Evolutionary conservation across 2,329 filamentous ascomycete genomes (phyloP).

Genomic region (Diaporthe vexans): DNA sequence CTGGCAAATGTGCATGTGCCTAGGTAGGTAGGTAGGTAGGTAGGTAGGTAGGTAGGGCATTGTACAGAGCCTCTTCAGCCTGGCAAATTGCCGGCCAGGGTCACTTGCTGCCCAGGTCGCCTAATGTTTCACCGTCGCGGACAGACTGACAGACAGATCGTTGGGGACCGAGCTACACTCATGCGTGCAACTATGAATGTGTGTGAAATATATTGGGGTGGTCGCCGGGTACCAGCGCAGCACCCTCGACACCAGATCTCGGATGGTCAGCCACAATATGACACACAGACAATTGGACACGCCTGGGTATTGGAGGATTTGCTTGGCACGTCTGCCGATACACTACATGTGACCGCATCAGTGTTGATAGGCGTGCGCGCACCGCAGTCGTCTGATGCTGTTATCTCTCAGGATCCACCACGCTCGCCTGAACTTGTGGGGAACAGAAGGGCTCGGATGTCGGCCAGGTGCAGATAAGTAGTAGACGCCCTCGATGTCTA

Average conservation of each 20-base stretch:
- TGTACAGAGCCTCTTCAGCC: neutral
- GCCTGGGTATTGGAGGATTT: slow-evolving; percentile 7
- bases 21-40: no score
- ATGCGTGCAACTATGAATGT: neutral
- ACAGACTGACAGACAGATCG: neutral
- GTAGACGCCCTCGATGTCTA: neutral
- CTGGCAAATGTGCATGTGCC: neutral
- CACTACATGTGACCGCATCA: slow-evolving; percentile 8
- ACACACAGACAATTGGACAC: neutral
- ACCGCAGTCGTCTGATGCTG: neutral
- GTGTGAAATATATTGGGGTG: slow-evolving; percentile 1
- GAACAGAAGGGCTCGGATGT: neutral
- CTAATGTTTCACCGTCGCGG: slow-evolving; percentile 15
- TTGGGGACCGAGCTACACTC: neutral
- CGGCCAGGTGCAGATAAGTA: neutral
- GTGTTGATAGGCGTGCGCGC: neutral
- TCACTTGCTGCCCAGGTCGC: slow-evolving; percentile 5
- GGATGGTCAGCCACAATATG: slow-evolving; percentile 13
- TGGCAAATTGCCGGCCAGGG: slow-evolving; percentile 6
- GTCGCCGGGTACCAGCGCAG: neutral
- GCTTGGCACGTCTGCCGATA: neutral
- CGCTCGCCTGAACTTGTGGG: neutral
- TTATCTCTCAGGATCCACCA: slow-evolving; percentile 21
- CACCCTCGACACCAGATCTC: neutral
- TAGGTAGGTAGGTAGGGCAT: no score